Evolutionary conservation across 768 basidiomycete genomes (phyloP), one percentile per base, ranked within the genome.

Genomic region (Piloderma croceum): DNA sequence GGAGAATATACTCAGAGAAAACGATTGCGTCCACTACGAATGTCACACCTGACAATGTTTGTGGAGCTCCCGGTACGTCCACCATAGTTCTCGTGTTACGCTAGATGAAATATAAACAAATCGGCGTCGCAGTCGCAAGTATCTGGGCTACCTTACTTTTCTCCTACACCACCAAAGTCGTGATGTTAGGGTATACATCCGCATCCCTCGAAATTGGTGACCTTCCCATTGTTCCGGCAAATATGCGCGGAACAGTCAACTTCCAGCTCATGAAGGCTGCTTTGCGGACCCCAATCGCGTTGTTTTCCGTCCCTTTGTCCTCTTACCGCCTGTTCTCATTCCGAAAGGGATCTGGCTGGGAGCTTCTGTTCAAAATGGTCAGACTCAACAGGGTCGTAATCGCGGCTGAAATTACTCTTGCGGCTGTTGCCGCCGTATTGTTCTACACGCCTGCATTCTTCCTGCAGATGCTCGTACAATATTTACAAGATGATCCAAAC

Each of bases 201-300:
- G 71, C 75, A 41, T 82, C 76, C 43, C 73, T 94, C 34, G 87
- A 94, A 49, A 88, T 90, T 17, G 89, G 81, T 44, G 90, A 96
- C 56, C 67, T 96, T 22, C 92, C 91, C 5, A 79, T 93, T 39
- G 74, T 92, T 7, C 77, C 85, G 1, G 76, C 70, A 1, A 59
- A 74, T 50, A 81, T 90, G 77, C 85, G 91, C 22, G 69, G 74
- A 0, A 70, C 79, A 4, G 58, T 60, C 50, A 74, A 85, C 41
- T 90, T 79, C 49, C 48, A 74, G n/a, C 53, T 51, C 18, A 89
- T 90, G 83, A 78, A 74, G 42, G 59, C 53, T 5, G 73, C 74
- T 1, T 65, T 81, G 57, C 73, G 68, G 17, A 63, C 63, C 3
- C n/a, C n/a, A n/a, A n/a, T n/a, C n/a, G 58, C 77, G 44, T 69